Base-by-base conservation (phyloP, 2,329 filamentous ascomycete species). In the Elsinoe ampelina region DNA sequence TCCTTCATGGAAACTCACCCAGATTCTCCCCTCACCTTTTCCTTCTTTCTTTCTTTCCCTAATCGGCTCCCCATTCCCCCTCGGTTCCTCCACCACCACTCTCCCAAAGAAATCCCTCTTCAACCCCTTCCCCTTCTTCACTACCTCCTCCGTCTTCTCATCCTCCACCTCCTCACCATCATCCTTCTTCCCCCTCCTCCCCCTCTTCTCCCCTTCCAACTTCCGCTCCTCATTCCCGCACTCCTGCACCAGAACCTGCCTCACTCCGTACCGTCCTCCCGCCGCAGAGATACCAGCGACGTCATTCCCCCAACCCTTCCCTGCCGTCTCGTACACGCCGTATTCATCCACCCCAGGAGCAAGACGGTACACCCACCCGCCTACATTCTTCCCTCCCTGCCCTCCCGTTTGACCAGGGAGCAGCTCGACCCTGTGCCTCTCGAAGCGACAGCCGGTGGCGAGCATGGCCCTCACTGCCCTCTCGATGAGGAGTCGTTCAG, bases 231-330 rank as follows among this genome's bases (percentile, higher is more conserved):
- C 85, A 66, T 86, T 89, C 59, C 82, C 82, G 64, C 92, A 87
- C 69, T 97, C 92, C 68, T 93, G 89, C 66, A 95, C 90, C 1
- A 98, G 79, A 7, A 96, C 91, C 69, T 96, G 92, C 19, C 93
- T 84, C 5, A 98, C 86, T 1, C 92, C 92, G 66, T 89, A 98
- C n/a, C 93, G 82, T 0, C 89, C 89, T 0, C 88, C 89, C 0
- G 82, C 83, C 8, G 38, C 39, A 5, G 22, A 34, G 5, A 36
- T 39, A 4, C 82, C 80, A 1, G 81, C 80, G 36, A 77, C 74
- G 13, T 80, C 73, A 1, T 76, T 64, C 3, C 78, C 67, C 2
- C 65, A 65, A 2, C 67, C 73, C 3, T 81, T 74, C 1, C 78
- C 73, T 6, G 79, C 80, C 20, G 89, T 89, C 63, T 88, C 84